Evolutionary conservation across 192 early-diverging fungal species (phyloP).

Genomic region (Rhizoclosmatium sp.): DNA sequence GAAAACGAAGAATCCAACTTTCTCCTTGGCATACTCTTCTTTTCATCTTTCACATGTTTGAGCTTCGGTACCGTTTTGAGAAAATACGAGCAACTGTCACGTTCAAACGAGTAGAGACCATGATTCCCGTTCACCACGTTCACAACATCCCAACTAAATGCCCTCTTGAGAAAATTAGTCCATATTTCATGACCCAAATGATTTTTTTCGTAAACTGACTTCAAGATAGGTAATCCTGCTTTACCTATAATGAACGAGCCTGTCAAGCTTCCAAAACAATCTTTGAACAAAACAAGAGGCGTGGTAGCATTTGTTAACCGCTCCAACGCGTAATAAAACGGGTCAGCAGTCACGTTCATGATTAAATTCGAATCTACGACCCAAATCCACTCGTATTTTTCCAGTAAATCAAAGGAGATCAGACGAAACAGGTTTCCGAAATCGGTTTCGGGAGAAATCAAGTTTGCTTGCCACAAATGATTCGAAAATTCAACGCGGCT

Average conservation of each 20-base stretch:
- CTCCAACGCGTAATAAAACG: constrained; percentile 3
- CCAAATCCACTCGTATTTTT: constrained; percentile 11
- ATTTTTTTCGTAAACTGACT: neutral
- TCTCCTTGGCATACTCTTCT: too few relatives aligned
- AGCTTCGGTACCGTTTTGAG: too few relatives aligned
- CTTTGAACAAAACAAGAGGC: neutral
- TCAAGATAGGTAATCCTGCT: neutral
- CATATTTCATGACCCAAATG: too few relatives aligned
- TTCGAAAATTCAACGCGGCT: neutral
- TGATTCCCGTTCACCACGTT: neutral
- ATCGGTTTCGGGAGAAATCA: neutral
- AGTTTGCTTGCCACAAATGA: constrained; percentile 2
- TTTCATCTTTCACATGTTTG: too few relatives aligned
- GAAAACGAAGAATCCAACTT: too few relatives aligned
- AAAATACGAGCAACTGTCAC: too few relatives aligned
- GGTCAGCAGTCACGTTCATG: neutral
- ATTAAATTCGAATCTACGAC: neutral
- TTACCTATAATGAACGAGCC: constrained; percentile 10
- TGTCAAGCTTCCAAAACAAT: neutral
- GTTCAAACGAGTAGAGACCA: neutral
- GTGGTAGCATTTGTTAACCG: neutral
- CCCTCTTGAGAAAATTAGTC: too few relatives aligned
- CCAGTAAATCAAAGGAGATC: neutral
- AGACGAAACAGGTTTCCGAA: too few relatives aligned
- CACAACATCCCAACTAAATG: too few relatives aligned